phyloP scores from a whole-genome alignment of 371 early-diverging fungal species.

The Gilbertella persicaria region DNA sequence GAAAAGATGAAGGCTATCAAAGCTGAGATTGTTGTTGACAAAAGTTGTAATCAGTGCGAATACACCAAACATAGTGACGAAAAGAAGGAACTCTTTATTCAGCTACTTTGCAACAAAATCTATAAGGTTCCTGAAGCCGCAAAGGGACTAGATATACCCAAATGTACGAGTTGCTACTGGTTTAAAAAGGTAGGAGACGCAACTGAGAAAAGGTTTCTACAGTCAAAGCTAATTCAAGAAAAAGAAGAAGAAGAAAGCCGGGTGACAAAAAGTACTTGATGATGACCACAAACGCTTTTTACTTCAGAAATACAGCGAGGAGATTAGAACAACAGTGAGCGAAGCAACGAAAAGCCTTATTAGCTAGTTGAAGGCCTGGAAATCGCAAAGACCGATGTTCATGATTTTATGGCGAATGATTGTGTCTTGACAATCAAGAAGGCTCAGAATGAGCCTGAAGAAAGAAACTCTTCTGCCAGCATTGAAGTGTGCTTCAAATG shows the following conservation, averaged over 20 bases:
- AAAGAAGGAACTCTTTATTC: not conserved
- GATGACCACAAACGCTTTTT: too few species aligned
- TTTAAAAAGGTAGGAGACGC: too few species aligned
- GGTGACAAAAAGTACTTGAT: too few species aligned
- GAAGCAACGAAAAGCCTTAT: conserved; percentile 13
- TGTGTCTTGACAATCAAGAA: not conserved
- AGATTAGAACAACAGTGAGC: conserved; percentile 6
- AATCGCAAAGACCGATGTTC: not conserved
- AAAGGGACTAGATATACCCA: too few species aligned
- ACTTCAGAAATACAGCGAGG: conserved; percentile 5
- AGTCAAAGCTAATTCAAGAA: too few species aligned
- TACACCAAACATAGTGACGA: not conserved
- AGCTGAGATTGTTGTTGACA: not conserved
- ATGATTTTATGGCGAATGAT: not conserved
- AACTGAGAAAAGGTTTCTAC: not conserved
- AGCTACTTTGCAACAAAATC: not conserved
- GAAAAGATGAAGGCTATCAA: not conserved
- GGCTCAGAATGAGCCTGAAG: not conserved
- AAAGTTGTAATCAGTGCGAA: not conserved
- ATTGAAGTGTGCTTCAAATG: not conserved
- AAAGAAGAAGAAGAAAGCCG: too few species aligned
- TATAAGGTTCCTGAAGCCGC: too few species aligned
- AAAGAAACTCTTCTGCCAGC: not conserved
- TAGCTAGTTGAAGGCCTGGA: too few species aligned
- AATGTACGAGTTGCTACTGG: too few species aligned